These are phyloP conservation scores for Podaxis sp. DNA, from an alignment of 768 basidiomycete genomes.

Conservation along the genomic window DNA sequence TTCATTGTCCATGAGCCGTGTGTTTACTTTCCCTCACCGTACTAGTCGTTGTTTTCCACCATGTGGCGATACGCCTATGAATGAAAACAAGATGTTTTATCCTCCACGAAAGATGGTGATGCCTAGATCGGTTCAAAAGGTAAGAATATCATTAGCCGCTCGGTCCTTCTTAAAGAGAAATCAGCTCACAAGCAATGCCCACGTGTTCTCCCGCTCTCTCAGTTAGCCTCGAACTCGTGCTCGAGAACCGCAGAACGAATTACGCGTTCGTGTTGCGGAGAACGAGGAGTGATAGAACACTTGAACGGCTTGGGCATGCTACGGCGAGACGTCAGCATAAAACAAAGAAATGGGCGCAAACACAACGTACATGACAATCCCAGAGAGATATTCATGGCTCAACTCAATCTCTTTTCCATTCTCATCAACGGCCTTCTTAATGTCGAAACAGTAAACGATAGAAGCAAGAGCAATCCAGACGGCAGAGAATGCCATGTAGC, in stretches of 20 bases:
- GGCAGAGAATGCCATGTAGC: constrained; percentile 25
- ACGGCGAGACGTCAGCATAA: neutral
- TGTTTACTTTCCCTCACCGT: too few species aligned
- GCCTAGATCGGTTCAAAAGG: too few species aligned
- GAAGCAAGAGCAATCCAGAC: constrained; percentile 27
- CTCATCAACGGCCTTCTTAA: constrained; percentile 25
- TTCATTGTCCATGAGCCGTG: too few species aligned
- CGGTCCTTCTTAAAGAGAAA: too few species aligned
- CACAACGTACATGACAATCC: constrained; percentile 22
- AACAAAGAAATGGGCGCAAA: neutral
- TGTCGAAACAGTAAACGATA: constrained; percentile 23
- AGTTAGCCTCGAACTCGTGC: constrained; percentile 5
- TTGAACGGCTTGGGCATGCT: constrained; percentile 23
- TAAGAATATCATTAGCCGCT: too few species aligned
- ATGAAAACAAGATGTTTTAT: too few species aligned
- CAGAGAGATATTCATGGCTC: constrained; percentile 18
- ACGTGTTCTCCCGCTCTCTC: neutral
- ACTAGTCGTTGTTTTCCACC: too few species aligned
- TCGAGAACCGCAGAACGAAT: constrained; percentile 18
- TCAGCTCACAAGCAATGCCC: too few species aligned
- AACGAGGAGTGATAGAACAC: constrained; percentile 22
- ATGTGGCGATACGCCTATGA: too few species aligned
- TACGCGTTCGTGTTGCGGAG: constrained; percentile 16
- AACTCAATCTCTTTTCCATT: constrained; percentile 14
- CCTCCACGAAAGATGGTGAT: too few species aligned